Evolutionary conservation across 345 rosid species (phyloP), one percentile per base, ranked within the genome.

Genomic region (Lepidium didymum): DNA sequence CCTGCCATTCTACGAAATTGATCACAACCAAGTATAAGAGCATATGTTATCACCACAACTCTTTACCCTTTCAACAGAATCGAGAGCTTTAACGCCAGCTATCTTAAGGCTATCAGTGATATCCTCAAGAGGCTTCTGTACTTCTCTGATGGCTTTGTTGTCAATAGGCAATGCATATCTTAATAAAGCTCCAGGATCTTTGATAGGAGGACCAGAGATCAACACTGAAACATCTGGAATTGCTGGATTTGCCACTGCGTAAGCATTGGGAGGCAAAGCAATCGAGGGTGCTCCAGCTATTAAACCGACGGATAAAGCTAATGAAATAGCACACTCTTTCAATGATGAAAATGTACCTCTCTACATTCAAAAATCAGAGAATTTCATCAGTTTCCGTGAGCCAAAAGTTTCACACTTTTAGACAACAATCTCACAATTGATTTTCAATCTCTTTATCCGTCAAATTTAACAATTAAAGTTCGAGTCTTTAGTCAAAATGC

Each of bases 161-260:
- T 87, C 72, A 69, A 94, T 87, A 8, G 99, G 99, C 78, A 94
- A 82, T 8, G 96, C 99, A 72, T 90, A 70, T 77, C 99, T 83
- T 62, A 94, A 71, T 54, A 94, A 72, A 33, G 92, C 90, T 43
- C 79, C 95, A 0, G 99, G 99, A 45, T 94, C 99, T 80, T 94
- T 94, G 19, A 90, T 91, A 0, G 99, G 97, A 3, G 99, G 99
- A 16, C 97, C 99, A 3, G 99, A 94, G 68, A 94, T 94, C 46
- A 94, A 80, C 62, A 94, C 95, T 1, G 92, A 81, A 10, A 93
- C 69, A 59, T 93, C 90, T 35, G 92, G 79, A 77, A 90, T 64
- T 9, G 84, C 86, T 45, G 89, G 87, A 67, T 38, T 78, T 1
- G 59, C 72, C 44, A 70, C 78, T 2, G 88, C 88, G 74, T 81